Conservation (phyloP, 768 basidiomycete genomes). For the Infundibulicybe gibba region DNA sequence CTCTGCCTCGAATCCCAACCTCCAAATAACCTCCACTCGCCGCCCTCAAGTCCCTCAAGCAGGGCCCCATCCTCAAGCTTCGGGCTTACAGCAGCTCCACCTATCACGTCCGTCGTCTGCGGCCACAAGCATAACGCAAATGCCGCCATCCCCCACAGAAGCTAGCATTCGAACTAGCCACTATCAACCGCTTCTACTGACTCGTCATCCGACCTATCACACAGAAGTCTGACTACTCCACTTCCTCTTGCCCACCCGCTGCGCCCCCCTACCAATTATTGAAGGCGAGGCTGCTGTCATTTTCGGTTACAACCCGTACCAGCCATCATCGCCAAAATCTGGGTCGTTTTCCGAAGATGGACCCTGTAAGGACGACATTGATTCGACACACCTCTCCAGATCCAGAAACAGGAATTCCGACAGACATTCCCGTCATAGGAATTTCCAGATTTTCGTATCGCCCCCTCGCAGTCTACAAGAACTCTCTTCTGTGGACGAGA, state of each 20-base stretch:
- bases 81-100: conserved; percentile 9
- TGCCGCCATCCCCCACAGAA: too few relatives aligned
- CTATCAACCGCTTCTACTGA: conserved; percentile 25
- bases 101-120: not conserved
- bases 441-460: conserved; percentile 18
- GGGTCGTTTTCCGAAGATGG: too few relatives aligned
- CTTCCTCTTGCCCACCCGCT: conserved; percentile 22
- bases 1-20: conserved; percentile 35
- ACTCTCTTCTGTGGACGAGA: too few relatives aligned
- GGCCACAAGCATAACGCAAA: not conserved
- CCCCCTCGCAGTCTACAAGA: conserved; percentile 4
- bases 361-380: too few relatives aligned
- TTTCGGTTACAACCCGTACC: conserved; percentile 41
- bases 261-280: conserved; percentile 15
- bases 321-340: conserved; percentile 4
- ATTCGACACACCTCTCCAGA: conserved; percentile 2
- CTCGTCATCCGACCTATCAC: conserved; percentile 41
- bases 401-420: conserved; percentile 13
- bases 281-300: conserved; percentile 33
- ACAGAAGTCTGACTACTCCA: conserved; percentile 27
- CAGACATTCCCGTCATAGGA: conserved; percentile 9
- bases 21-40: conserved; percentile 13
- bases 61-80: conserved; percentile 6
- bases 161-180: too few relatives aligned
- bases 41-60: conserved; percentile 9